A percentile compares a stretch with the other conserved stretches of the same genome.
phyloP scores from a whole-genome alignment of 345 rosid genomes.

The Viola odorata region DNA sequence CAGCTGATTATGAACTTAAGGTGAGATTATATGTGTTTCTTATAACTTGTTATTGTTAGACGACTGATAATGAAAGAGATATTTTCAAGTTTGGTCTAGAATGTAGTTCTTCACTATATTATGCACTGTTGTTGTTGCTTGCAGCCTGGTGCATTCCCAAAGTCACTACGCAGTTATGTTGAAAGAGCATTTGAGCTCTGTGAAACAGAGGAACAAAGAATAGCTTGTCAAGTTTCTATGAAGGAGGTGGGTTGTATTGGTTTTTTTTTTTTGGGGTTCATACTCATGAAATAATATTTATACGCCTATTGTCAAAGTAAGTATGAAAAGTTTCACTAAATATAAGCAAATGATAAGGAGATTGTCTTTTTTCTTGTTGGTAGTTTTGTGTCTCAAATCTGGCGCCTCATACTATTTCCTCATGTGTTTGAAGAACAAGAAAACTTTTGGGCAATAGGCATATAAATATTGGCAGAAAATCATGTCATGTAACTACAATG shows the following conservation, averaged over 20 bases:
- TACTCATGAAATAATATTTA: no score
- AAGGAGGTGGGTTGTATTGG: slow-evolving; percentile 54
- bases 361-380: no score
- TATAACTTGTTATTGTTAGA: neutral
- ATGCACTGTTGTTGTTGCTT: slow-evolving; percentile 18
- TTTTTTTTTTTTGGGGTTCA: no score
- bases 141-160: slow-evolving; percentile 73
- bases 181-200: slow-evolving; percentile 86
- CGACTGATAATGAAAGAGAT: neutral
- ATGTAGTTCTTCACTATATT: neutral
- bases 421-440: no score
- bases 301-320: no score
- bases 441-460: no score
- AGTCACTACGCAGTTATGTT: slow-evolving; percentile 72
- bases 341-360: no score
- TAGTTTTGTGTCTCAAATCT: no score
- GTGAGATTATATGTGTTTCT: slow-evolving; percentile 34
- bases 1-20: slow-evolving; percentile 61
- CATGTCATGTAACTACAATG: no score
- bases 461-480: no score
- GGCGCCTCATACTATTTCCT: no score
- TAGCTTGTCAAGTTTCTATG: slow-evolving; percentile 66
- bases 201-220: slow-evolving; percentile 60
- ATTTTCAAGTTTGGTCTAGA: neutral
- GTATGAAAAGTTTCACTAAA: no score